phyloP scores from a whole-genome alignment of 2,329 filamentous ascomycete genomes.

The Fusarium circinatum region DNA sequence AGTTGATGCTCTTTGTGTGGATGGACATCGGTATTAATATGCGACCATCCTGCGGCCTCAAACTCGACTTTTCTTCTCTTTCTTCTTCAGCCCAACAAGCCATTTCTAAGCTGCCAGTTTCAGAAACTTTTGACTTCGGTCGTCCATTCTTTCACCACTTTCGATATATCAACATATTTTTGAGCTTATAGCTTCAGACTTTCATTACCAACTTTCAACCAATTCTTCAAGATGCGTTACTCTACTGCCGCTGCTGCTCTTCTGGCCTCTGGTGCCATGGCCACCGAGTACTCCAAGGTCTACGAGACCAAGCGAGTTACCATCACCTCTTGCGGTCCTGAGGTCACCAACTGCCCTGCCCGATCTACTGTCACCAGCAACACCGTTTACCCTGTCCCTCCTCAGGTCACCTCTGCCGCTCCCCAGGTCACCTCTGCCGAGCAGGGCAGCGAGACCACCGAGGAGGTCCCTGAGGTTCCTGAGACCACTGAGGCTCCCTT shows the following conservation, averaged over 20 bases:
- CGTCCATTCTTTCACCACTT: conserved; percentile 63
- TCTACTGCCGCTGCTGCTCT: conserved; percentile 58
- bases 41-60: conserved; percentile 49
- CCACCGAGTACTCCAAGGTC: conserved; percentile 57
- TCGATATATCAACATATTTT: conserved; percentile 43
- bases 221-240: conserved; percentile 71
- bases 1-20: conserved; percentile 25
- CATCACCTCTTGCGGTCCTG: conserved; percentile 66
- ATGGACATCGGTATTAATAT: conserved; percentile 58
- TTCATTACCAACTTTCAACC: conserved; percentile 36
- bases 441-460: conserved; percentile 50
- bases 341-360: conserved; percentile 45
- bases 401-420: conserved; percentile 23
- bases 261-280: conserved; percentile 54
- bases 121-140: conserved; percentile 64
- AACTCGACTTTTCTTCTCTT: conserved; percentile 40
- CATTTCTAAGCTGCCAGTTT: conserved; percentile 52
- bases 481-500: conserved; percentile 52
- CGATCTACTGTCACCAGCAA: conserved; percentile 36
- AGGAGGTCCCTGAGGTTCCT: conserved; percentile 39
- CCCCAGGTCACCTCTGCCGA: conserved; percentile 25
- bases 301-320: conserved; percentile 69
- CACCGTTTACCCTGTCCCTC: conserved; percentile 31
- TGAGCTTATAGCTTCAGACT: conserved; percentile 42
- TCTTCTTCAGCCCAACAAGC: conserved; percentile 57